Base-by-base conservation (phyloP, 192 early-diverging fungal genomes). In the Backusella tuberculispora region DNA sequence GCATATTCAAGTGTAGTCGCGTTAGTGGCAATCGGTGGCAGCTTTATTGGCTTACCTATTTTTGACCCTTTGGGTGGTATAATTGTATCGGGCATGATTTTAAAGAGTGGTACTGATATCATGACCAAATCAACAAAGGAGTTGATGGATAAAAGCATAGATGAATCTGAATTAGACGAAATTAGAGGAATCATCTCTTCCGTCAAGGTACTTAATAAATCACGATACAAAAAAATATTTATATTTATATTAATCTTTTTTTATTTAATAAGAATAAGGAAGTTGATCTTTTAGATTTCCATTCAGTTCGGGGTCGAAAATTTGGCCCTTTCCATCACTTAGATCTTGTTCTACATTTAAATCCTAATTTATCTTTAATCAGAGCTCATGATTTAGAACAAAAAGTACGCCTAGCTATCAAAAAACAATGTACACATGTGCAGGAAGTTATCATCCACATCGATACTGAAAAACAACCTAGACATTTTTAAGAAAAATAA, bases 1-100 rank as follows among this genome's bases (percentile, higher is more conserved):
- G 90, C 91, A 10, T 78, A 84, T 80, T 88, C 89, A 19, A 91
- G 90, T 56, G 34, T 92, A 21, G 90, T 95, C 21, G 91, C 92
- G 0, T 81, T 93, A 3, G 89, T 74, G 26, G 92, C 92, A 4
- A 92, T 95, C 17, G 89, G 81, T 15, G 94, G 94, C 6, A 88
- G 88, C 10, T 87, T 89, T 63, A 67, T 86, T 67, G 94, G 94
- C 9, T 76, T 90, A 14, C 86, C 88, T 26, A 80, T 90, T 60
- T 73, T 94, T n/a, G 94, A 95, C 72, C 91, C 94, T 5, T 68
- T 94, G 6, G 92, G 94, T 41, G 93, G 93, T 6, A 74, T 94
- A 14, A 77, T 92, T 1, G 92, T 95, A 0, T 86, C 90, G 14
- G 88, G 86, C 21, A 87, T 94, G 85, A 84, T 93, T 69, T 78